Conservation (phyloP, 257 asterid species). For the Solanum clarkiae region DNA sequence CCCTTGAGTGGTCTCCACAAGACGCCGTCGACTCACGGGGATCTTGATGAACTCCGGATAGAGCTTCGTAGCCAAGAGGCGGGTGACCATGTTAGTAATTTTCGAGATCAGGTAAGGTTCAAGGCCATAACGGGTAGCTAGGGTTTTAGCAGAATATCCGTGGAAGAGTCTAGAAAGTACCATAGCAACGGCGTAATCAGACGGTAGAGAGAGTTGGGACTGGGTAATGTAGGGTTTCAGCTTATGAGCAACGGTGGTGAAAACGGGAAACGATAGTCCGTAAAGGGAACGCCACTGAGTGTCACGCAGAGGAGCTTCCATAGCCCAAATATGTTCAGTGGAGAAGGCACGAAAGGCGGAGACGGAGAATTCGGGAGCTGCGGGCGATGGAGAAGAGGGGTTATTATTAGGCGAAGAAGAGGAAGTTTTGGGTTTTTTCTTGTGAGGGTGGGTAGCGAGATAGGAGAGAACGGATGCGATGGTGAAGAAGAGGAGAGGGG, state of each 20-base stretch:
- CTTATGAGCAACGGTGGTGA: slow-evolving; percentile 88
- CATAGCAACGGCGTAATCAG: slow-evolving; percentile 99
- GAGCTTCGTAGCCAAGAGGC: slow-evolving; percentile 87
- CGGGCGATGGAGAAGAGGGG: slow-evolving; percentile 22
- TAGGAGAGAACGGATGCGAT: slow-evolving; percentile 90
- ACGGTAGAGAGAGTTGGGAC: slow-evolving; percentile 90
- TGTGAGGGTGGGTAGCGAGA: slow-evolving; percentile 54
- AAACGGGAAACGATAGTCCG: slow-evolving; percentile 87
- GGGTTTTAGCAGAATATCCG: slow-evolving; percentile 63
- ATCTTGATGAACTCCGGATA: slow-evolving; percentile 86
- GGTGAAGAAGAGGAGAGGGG: slow-evolving; percentile 94
- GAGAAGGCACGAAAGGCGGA: slow-evolving; percentile 96
- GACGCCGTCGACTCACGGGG: slow-evolving; percentile 65
- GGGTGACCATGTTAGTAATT: slow-evolving; percentile 91
- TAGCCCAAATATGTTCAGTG: slow-evolving; percentile 92
- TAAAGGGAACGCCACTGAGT: slow-evolving; percentile 94
- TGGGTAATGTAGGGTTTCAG: slow-evolving; percentile 88
- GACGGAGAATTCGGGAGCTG: slow-evolving; percentile 56
- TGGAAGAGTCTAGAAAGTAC: slow-evolving; percentile 82
- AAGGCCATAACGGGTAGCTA: slow-evolving; percentile 79
- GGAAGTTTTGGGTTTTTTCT: slow-evolving; percentile 24
- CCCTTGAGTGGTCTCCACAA: slow-evolving; percentile 76
- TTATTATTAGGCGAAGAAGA: slow-evolving; percentile 25
- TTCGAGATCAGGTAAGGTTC: slow-evolving; percentile 94
- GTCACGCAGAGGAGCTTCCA: slow-evolving; percentile 94